These are phyloP conservation scores for Senecio squalidus DNA, from an alignment of 140 eudicot species.

Conservation along the genomic window DNA sequence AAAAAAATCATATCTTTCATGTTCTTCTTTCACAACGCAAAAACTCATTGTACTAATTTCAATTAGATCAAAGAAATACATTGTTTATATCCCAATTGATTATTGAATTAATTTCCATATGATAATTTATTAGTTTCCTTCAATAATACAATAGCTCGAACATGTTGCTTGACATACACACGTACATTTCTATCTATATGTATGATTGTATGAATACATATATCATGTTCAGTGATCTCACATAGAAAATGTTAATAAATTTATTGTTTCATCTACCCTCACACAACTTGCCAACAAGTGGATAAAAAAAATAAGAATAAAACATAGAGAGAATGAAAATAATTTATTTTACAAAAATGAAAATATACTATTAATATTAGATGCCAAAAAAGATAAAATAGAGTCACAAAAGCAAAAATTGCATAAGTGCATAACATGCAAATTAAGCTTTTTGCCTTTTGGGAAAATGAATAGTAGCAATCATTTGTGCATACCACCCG, in stretches of 20 bases:
- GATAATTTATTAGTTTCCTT: not conserved
- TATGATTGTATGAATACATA: conserved; percentile 3
- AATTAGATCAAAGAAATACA: no score
- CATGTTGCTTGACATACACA: not conserved
- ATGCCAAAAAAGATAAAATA: no score
- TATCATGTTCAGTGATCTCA: not conserved
- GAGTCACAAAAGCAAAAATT: conserved; percentile 10
- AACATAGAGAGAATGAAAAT: no score
- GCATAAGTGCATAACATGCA: conserved; percentile 26
- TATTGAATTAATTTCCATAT: not conserved
- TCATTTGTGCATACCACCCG: conserved; percentile 22
- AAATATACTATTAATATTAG: no score
- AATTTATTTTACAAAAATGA: not conserved
- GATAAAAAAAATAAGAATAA: no score
- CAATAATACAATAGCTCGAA: conserved; percentile 9
- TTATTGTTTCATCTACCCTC: no score
- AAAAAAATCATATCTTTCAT: no score
- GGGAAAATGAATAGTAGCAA: conserved; percentile 15
- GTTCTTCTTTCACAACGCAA: no score
- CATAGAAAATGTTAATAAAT: no score
- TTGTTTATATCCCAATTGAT: conserved; percentile 5
- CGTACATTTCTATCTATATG: conserved; percentile 7
- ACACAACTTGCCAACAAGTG: no score
- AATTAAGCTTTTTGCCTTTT: conserved; percentile 10
- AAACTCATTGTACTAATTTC: no score